Evolutionary conservation across 768 basidiomycete species (phyloP).

Genomic region (Tulasnella sp.): DNA sequence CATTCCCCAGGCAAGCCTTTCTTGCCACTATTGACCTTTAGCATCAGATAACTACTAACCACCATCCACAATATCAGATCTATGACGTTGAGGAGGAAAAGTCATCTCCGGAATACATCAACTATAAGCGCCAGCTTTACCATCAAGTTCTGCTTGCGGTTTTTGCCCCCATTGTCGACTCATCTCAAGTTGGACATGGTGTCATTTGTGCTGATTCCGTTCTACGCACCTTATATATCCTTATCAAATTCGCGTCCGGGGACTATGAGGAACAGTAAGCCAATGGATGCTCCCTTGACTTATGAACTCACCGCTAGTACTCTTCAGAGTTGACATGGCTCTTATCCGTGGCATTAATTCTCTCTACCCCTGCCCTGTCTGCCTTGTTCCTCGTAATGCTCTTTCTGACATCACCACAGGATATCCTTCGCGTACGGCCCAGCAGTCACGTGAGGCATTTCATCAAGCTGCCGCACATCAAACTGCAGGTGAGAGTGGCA

Average conservation of each 20-base stretch:
- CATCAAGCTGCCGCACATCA: neutral
- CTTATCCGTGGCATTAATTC: neutral
- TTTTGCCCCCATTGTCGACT: neutral
- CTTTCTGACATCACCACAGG: neutral
- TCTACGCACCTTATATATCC: neutral
- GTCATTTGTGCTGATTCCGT: neutral
- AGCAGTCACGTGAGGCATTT: neutral
- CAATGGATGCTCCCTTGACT: neutral
- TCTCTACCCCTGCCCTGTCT: neutral
- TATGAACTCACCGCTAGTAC: neutral
- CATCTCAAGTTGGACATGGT: neutral
- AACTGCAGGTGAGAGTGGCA: neutral
- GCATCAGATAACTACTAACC: too few species aligned
- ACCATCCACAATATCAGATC: neutral
- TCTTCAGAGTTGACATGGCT: neutral
- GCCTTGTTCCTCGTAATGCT: neutral
- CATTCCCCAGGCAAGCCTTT: neutral
- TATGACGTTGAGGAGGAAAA: slow-evolving; percentile 5
- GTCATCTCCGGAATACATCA: neutral
- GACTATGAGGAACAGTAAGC: slow-evolving; percentile 18
- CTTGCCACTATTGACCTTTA: neutral
- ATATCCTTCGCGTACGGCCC: neutral
- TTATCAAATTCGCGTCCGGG: neutral
- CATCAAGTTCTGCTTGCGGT: neutral
- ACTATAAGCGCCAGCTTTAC: neutral